A percentile compares a stretch with the other conserved stretches of the same genome.
Evolutionary conservation across 768 basidiomycete species (phyloP).

Genomic region (Lentinus brumalis): DNA sequence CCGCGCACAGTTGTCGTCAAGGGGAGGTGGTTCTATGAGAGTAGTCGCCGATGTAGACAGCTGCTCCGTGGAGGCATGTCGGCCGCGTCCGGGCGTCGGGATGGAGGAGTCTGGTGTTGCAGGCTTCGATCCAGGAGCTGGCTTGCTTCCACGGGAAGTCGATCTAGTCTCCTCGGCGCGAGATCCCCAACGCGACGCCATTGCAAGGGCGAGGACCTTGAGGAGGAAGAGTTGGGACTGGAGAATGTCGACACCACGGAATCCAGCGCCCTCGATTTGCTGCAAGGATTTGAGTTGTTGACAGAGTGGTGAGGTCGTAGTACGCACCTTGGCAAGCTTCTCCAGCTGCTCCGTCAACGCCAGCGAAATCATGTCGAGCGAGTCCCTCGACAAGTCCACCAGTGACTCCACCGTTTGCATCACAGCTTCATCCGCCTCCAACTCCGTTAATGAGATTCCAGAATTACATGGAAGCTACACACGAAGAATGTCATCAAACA

Average conservation of each 20-base stretch:
- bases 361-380: slow-evolving; percentile 79
- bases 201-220: slow-evolving; percentile 75
- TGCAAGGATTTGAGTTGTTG: slow-evolving; percentile 24
- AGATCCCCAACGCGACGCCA: slow-evolving; percentile 76
- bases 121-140: slow-evolving; percentile 27
- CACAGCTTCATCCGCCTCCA: slow-evolving; percentile 77
- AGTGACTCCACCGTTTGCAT: slow-evolving; percentile 78
- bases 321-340: slow-evolving; percentile 68
- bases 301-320: neutral
- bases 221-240: slow-evolving; percentile 88
- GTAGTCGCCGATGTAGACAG: slow-evolving; percentile 30
- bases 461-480: slow-evolving; percentile 83
- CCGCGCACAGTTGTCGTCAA: slow-evolving; percentile 81
- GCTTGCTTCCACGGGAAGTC: slow-evolving; percentile 44
- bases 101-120: slow-evolving; percentile 36
- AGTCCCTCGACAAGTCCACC: slow-evolving; percentile 76
- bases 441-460: slow-evolving; percentile 66
- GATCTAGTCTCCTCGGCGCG: slow-evolving; percentile 44
- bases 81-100: slow-evolving; percentile 37
- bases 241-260: slow-evolving; percentile 66
- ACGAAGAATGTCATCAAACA: neutral
- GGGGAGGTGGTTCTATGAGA: slow-evolving; percentile 62
- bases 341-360: slow-evolving; percentile 78
- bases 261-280: slow-evolving; percentile 56
- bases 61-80: slow-evolving; percentile 47